These are phyloP conservation scores for Aspergillus floridensis DNA, from an alignment of 2,329 filamentous ascomycete genomes.

Conservation along the genomic window DNA sequence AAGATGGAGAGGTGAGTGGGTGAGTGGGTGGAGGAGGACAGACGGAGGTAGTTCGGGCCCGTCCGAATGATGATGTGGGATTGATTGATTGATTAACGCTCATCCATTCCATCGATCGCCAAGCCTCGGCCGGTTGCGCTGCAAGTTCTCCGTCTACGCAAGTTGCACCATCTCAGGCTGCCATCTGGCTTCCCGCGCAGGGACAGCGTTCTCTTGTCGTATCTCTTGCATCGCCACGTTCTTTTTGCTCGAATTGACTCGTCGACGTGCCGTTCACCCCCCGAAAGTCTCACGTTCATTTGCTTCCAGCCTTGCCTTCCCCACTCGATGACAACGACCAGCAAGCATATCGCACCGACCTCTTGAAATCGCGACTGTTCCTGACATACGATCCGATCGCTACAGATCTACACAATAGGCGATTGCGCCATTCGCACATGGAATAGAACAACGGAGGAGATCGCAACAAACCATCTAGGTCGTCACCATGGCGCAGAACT, in stretches of 20 bases:
- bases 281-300: slow-evolving; percentile 10
- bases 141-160: slow-evolving; percentile 20
- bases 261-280: neutral
- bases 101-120: slow-evolving; percentile 9
- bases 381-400: slow-evolving; percentile 6
- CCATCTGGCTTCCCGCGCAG: neutral
- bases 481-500: slow-evolving; percentile 35
- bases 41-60: neutral
- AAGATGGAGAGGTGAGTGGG: neutral
- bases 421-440: neutral
- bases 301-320: slow-evolving; percentile 7
- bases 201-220: neutral
- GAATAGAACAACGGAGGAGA: neutral
- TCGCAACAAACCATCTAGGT: neutral
- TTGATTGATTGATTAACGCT: neutral
- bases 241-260: slow-evolving; percentile 9
- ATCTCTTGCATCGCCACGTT: neutral
- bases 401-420: neutral
- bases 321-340: slow-evolving; percentile 14
- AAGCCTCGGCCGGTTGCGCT: slow-evolving; percentile 15
- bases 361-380: slow-evolving; percentile 8
- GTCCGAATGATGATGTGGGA: slow-evolving; percentile 5
- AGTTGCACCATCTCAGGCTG: slow-evolving; percentile 6
- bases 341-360: slow-evolving; percentile 8
- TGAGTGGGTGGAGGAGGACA: neutral